Conservation (phyloP, 345 rosid species). For the Pistacia integerrima region DNA sequence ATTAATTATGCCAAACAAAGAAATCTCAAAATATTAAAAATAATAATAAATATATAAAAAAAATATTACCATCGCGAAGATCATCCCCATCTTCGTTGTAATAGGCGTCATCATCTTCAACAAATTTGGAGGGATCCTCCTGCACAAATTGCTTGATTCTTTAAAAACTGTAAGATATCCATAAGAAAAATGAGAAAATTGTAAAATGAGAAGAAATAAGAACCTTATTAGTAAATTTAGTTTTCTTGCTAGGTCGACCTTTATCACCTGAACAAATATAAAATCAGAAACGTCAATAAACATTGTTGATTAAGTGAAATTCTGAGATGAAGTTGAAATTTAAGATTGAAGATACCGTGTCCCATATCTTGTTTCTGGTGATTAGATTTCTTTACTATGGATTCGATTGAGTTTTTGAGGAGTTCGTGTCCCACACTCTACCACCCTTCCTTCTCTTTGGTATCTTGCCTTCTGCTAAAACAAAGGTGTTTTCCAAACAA, state of each 20-base stretch:
- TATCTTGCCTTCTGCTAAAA: no score
- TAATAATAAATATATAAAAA: neutral
- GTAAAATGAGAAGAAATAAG: neutral
- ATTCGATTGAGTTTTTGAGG: no score
- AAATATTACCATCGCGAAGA: conserved; percentile 57
- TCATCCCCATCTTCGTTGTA: conserved; percentile 66
- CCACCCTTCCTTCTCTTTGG: no score
- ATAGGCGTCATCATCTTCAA: conserved; percentile 52
- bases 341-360: neutral
- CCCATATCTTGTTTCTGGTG: neutral
- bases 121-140: conserved; percentile 58
- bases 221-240: conserved; percentile 62
- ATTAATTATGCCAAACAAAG: neutral
- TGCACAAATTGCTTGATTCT: conserved; percentile 26
- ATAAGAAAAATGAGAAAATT: neutral
- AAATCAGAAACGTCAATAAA: neutral
- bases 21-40: neutral
- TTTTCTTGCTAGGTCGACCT: conserved; percentile 67
- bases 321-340: neutral
- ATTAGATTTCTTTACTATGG: no score
- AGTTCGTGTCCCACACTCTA: no score
- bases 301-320: neutral
- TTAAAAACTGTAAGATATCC: neutral
- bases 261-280: conserved; percentile 49
- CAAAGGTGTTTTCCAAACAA: no score